These are phyloP conservation scores for Diversispora epigaea DNA, from an alignment of 192 early-diverging fungal genomes.

Conservation along the genomic window DNA sequence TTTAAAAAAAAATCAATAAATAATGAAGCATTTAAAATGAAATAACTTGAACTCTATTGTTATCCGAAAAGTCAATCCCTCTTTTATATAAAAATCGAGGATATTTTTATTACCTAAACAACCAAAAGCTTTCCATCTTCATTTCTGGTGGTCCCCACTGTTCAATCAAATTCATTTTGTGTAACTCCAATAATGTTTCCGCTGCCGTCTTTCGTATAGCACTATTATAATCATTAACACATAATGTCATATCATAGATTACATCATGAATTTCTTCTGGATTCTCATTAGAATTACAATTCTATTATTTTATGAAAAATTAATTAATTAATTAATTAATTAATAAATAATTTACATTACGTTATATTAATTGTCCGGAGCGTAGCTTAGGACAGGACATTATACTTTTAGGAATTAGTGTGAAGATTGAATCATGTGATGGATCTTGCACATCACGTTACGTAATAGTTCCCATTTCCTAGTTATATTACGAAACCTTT, in stretches of 20 bases:
- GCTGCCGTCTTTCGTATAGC: conserved; percentile 72
- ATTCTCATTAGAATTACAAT: conserved; percentile 9
- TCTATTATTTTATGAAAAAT: background rate
- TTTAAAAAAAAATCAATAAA: background rate
- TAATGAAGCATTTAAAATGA: background rate
- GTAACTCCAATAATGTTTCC: conserved; percentile 70
- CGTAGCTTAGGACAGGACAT: too few species aligned
- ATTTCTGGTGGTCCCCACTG: conserved; percentile 78
- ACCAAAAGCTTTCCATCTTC: conserved; percentile 80
- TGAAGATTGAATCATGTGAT: too few species aligned
- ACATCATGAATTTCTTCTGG: conserved; percentile 53
- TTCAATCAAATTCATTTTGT: conserved; percentile 65
- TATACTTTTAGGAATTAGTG: too few species aligned
- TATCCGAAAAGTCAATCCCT: too few species aligned
- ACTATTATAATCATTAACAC: conserved; percentile 69
- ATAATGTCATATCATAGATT: conserved; percentile 71
- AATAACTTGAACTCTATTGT: too few species aligned
- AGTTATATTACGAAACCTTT: too few species aligned
- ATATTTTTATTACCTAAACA: conserved; percentile 42
- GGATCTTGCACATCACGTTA: too few species aligned
- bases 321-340: conserved; percentile 16
- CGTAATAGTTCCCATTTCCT: too few species aligned
- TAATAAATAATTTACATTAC: conserved; percentile 3
- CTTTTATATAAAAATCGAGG: background rate
- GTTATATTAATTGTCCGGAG: too few species aligned